Percentiles rank a stretch among this genome's conserved stretches.
phyloP scores from a whole-genome alignment of 306 rosid genomes.

The Mimosa bimucronata region DNA sequence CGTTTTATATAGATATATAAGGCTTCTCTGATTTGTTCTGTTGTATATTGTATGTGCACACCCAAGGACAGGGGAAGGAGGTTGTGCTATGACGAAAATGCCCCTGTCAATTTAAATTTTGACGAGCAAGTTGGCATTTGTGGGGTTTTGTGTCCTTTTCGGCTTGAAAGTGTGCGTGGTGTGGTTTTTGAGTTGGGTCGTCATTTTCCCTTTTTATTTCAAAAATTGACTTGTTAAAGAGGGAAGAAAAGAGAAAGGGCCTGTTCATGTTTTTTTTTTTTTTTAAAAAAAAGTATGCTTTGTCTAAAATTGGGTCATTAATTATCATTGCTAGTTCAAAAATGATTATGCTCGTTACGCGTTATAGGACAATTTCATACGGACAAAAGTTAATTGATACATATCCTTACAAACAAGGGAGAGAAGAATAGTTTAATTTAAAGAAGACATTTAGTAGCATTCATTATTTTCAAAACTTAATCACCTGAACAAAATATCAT shows the following conservation, averaged over 20 bases:
- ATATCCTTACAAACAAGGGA: background rate
- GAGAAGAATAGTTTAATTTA: background rate
- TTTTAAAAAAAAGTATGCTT: background rate
- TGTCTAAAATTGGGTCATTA: background rate
- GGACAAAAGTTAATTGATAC: background rate
- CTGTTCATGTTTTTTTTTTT: background rate
- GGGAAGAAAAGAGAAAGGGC: conserved; percentile 28
- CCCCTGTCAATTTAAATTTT: conserved; percentile 34
- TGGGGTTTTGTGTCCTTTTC: conserved; percentile 43
- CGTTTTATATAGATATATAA: background rate
- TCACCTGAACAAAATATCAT: background rate
- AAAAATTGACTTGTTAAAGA: conserved; percentile 49
- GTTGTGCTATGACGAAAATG: conserved; percentile 26
- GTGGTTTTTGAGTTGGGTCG: conserved; percentile 33
- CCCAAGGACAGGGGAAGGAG: background rate
- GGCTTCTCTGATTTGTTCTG: background rate
- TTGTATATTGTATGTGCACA: background rate
- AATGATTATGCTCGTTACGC: background rate
- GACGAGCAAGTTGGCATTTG: conserved; percentile 41
- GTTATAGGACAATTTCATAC: background rate
- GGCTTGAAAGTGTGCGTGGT: conserved; percentile 25
- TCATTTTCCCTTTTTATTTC: conserved; percentile 39
- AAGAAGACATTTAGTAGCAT: background rate
- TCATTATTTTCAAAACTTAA: background rate
- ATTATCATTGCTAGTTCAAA: background rate